Base-by-base conservation (phyloP, 2,329 filamentous ascomycete genomes). In the Fusarium anguioides region DNA sequence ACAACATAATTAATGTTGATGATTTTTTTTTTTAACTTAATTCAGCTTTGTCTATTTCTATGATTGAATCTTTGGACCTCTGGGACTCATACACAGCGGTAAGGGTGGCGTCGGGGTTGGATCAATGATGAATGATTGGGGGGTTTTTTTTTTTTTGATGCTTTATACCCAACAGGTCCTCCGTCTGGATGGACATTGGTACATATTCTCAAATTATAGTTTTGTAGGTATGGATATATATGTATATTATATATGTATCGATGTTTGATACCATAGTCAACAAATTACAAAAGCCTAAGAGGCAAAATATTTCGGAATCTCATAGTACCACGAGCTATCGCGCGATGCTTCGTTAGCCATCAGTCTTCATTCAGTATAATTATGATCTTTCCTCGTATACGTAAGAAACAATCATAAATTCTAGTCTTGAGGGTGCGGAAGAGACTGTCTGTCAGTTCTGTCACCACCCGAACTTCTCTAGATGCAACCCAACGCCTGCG, bases 401-500 rank as follows among this genome's bases (percentile, higher is more conserved):
- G 24, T 21, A 6, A 24, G 35, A 15, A 26, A 15, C 17, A 31
- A 27, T 7, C 50, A 31, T 47, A 23, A 67, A 52, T 10, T 33
- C 33, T 21, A 18, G 20, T 31, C 12, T 8, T 31, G 9, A 15
- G 8, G 14, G 26, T 9, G 20, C 45, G 4, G 35, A 8, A 8
- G 26, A 20, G 9, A 23, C 14, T 7, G 27, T 18, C 10, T 8
- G 10, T 9, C n/a, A 26, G 14, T 24, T 6, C 12, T 11, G 18
- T 73, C 63, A 82, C 80, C 80, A 82, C 7, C 77, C 81, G 71
- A 84, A 84, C 40, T 81, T 75, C 72, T 85, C 83, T 50, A 80
- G 81, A 73, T 85, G 82, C 15, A 85, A 72, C 64, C 83, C 82
- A 5, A 85, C 73, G 24, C 78, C 78, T 4, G 82, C 81, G 2